Evolutionary conservation across 2,329 filamentous ascomycete genomes (phyloP).

Genomic region (Chaetothyriales sp.): DNA sequence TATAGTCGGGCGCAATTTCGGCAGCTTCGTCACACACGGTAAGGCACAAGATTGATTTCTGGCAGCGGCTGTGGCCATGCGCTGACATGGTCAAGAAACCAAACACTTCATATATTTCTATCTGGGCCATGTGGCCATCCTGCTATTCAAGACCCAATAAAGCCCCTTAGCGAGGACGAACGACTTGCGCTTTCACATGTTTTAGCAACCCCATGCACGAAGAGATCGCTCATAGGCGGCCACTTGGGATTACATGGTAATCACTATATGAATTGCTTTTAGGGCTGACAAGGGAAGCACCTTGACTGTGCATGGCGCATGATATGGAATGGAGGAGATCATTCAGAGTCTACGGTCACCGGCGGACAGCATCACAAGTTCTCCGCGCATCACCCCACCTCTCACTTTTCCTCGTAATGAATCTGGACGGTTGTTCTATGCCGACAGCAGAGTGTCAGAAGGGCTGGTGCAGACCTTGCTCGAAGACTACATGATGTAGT

Average conservation of each 20-base stretch:
- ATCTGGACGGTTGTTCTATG: not conserved
- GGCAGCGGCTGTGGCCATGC: not conserved
- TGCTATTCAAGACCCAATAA: constrained; percentile 96
- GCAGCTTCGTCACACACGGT: constrained; percentile 98
- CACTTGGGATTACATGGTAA: not conserved
- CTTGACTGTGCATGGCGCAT: not conserved
- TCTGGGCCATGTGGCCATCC: constrained; percentile 91
- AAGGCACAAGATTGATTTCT: constrained; percentile 22
- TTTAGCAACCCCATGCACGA: not conserved
- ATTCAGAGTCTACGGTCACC: not conserved
- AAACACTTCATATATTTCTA: constrained; percentile 99
- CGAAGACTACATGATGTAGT: not conserved
- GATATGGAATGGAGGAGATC: not conserved
- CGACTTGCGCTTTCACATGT: not conserved
- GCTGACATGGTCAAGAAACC: constrained; percentile 49
- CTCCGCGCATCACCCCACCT: not conserved
- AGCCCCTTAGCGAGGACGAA: not conserved
- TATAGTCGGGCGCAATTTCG: constrained; percentile 96
- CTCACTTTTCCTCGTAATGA: not conserved
- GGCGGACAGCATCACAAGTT: not conserved
- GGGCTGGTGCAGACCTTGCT: not conserved
- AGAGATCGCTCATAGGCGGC: not conserved
- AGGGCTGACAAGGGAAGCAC: not conserved
- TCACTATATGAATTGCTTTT: not conserved
- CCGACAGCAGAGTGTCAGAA: not conserved